phyloP scores from a whole-genome alignment of 2,329 filamentous ascomycete species.

The Ceratocystis lukuohia region DNA sequence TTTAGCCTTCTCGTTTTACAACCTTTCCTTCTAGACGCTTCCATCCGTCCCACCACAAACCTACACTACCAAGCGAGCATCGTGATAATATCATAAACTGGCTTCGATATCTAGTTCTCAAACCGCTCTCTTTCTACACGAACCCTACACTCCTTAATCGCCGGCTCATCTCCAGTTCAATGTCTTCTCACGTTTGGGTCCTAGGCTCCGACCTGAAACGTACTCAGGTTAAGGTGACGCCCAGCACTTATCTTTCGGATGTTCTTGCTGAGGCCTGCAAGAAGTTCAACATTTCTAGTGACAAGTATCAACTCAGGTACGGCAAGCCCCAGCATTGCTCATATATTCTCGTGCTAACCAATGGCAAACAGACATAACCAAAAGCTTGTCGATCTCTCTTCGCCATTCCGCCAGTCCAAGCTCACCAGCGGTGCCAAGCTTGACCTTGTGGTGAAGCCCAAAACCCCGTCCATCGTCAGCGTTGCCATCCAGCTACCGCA shows the following conservation, averaged over 20 bases:
- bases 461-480: conserved; percentile 71
- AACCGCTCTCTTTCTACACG: neutral
- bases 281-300: conserved; percentile 60
- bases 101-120: neutral
- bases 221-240: conserved; percentile 69
- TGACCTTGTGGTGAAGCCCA: conserved; percentile 76
- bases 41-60: neutral
- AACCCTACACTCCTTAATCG: neutral
- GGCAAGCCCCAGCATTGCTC: neutral
- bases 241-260: conserved; percentile 68
- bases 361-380: conserved; percentile 52
- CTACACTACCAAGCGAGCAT: neutral
- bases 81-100: neutral
- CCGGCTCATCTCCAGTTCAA: conserved; percentile 29
- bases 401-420: conserved; percentile 70
- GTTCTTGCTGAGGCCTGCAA: conserved; percentile 76
- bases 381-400: conserved; percentile 72
- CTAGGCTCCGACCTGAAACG: conserved; percentile 68
- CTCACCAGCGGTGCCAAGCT: conserved; percentile 78
- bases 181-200: conserved; percentile 82
- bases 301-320: conserved; percentile 71
- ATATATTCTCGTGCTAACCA: neutral
- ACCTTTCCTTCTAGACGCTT: neutral
- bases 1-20: neutral
- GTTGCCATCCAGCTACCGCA: conserved; percentile 78